A percentile compares a stretch with the other conserved stretches of the same genome.
phyloP scores from a whole-genome alignment of 2,329 filamentous ascomycete species.

The Cladosporium halotolerans region DNA sequence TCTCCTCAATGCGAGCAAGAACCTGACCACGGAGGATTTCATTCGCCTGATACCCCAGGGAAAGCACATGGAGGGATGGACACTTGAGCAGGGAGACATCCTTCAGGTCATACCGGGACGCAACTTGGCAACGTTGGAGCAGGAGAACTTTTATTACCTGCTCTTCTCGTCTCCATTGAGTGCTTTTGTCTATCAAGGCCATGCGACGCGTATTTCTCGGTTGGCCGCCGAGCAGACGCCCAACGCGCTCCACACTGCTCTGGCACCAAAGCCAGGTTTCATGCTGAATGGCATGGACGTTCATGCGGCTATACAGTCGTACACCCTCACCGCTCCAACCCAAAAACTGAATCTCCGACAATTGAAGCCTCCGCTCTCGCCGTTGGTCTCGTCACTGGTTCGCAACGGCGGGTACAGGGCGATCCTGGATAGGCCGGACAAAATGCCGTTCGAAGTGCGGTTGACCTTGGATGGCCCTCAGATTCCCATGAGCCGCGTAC shows the following conservation, averaged over 20 bases:
- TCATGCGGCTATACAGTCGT: slow-evolving; percentile 36
- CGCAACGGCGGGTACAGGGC: slow-evolving; percentile 29
- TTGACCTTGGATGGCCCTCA: slow-evolving; percentile 30
- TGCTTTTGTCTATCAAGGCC: slow-evolving; percentile 55
- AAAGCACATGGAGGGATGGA: slow-evolving; percentile 61
- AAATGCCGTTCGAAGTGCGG: slow-evolving; percentile 28
- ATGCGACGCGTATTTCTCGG: slow-evolving; percentile 47
- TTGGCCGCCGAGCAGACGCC: slow-evolving; percentile 41
- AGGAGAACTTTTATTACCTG: slow-evolving; percentile 61
- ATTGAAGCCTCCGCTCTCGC: slow-evolving; percentile 31
- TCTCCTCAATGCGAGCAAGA: slow-evolving; percentile 52
- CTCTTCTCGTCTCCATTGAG: slow-evolving; percentile 57
- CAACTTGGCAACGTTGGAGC: slow-evolving; percentile 56
- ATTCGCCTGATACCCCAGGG: slow-evolving; percentile 58
- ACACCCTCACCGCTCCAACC: slow-evolving; percentile 46
- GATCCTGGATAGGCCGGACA: slow-evolving; percentile 23
- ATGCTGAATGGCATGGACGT: slow-evolving; percentile 44
- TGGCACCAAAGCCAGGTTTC: slow-evolving; percentile 38
- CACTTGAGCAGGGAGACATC: slow-evolving; percentile 48
- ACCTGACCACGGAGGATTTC: slow-evolving; percentile 64
- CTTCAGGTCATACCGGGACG: slow-evolving; percentile 56
- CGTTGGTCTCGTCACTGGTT: slow-evolving; percentile 29
- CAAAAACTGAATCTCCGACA: slow-evolving; percentile 30
- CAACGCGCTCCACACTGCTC: slow-evolving; percentile 35
- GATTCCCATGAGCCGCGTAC: slow-evolving; percentile 18